A percentile compares a stretch with the other conserved stretches of the same genome.
Evolutionary conservation across 192 early-diverging fungal genomes (phyloP).

Genomic region (Entomortierella beljakovae): DNA sequence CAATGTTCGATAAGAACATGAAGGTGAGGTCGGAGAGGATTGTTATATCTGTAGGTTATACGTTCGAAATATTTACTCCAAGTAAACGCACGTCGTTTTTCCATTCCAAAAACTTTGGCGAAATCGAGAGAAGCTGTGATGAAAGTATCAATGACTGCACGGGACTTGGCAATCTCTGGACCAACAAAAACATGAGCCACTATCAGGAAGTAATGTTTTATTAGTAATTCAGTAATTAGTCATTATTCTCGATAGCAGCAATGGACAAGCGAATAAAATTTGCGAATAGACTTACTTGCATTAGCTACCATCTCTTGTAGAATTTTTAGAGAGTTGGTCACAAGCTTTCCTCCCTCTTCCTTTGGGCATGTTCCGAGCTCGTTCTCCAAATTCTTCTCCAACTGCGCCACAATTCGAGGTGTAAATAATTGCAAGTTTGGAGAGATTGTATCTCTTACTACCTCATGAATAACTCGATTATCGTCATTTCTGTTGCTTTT

Average conservation of each 20-base stretch:
- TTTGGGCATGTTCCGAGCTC: conserved; percentile 1
- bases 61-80: conserved; percentile 7
- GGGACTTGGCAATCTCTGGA: conserved; percentile 29
- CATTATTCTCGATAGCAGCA: not conserved
- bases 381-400: conserved; percentile 23
- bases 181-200: conserved; percentile 43
- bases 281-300: conserved; percentile 31
- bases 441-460: conserved; percentile 39
- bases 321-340: conserved; percentile 19
- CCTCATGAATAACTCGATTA: conserved; percentile 14
- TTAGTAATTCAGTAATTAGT: conserved; percentile 13
- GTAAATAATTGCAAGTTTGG: conserved; percentile 38
- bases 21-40: conserved; percentile 27
- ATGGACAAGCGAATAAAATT: not conserved
- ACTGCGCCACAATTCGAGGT: conserved; percentile 17
- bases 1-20: conserved; percentile 12
- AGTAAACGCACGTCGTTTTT: not conserved
- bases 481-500: conserved; percentile 23
- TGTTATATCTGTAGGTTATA: conserved; percentile 8
- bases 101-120: conserved; percentile 11
- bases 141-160: conserved; percentile 27
- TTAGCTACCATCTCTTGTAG: conserved; percentile 47
- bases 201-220: not conserved
- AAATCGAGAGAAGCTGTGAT: conserved; percentile 33
- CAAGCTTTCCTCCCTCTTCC: conserved; percentile 14